Evolutionary conservation across 495 filamentous ascomycete species (phyloP), one percentile per base, ranked within the genome.

Genomic region (Penicillium desertorum): DNA sequence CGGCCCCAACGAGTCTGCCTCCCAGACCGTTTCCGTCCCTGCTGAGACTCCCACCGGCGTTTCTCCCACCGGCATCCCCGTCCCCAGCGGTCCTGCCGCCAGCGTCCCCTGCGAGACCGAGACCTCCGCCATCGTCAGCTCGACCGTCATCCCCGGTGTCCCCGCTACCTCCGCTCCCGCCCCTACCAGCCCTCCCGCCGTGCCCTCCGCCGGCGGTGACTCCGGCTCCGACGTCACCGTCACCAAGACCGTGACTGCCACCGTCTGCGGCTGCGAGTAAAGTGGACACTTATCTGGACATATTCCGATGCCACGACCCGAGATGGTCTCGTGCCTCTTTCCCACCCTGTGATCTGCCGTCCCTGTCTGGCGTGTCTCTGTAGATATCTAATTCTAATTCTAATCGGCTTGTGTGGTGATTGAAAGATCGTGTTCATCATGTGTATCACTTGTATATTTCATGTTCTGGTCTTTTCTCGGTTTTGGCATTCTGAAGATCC

Each of bases 301-400:
- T 41, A 51, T 23, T 56, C 39, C 16, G 30, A 22, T 29, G 23
- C 20, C 41, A 47, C n/a, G 19, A 22, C 30, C 17, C 9, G 5
- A 43, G 37, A 51, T 17, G 14, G 20, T 5, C 45, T 43, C 19
- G 16, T 43, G 34, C n/a, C 5, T 11, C 36, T 22, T 45, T 57
- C 43, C 54, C 34, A 43, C 54, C 49, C 12, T 54, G 25, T 43
- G 45, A 17, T 51, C 30, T 46, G 25, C 25, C 30, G 55, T 32
- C 25, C 51, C 27, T 50, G 50, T 67, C 25, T 60, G 57, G 61
- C 58, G 51, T 64, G 54, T 64, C 54, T 57, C 60, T 73, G 73
- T 76, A 75, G 66, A 72, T 69, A 73, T 55, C 44, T 72, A 73
- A 73, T 74, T 69, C 39, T 74, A 74, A 73, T 75, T 69, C 64